These are phyloP conservation scores for Physcomitrellopsis africana DNA, from an alignment of 225 moss, liverwort and hornwort genomes.

Conservation along the genomic window DNA sequence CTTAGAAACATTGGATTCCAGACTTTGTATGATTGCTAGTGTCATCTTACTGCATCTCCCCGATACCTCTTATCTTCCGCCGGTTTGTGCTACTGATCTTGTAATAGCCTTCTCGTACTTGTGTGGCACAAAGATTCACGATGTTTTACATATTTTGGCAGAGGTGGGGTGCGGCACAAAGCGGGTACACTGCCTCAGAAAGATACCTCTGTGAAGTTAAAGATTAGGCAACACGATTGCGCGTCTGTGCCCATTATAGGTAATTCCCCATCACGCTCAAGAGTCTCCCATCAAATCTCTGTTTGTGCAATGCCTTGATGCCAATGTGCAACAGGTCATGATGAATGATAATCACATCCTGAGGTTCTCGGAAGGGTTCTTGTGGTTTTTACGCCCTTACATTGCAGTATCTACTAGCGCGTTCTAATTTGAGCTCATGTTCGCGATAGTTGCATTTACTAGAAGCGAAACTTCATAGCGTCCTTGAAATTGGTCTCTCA, in stretches of 20 bases:
- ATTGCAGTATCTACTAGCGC: no score
- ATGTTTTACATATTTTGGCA: conserved; percentile 21
- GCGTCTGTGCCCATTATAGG: conserved; percentile 34
- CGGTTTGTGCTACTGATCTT: conserved; percentile 22
- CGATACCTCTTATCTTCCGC: background rate
- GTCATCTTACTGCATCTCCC: background rate
- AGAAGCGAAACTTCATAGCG: no score
- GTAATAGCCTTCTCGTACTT: background rate
- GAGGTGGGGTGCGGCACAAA: conserved; percentile 40
- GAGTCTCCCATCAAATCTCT: no score
- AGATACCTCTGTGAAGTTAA: conserved; percentile 44
- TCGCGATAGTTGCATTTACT: no score
- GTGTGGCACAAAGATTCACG: background rate
- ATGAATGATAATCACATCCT: no score
- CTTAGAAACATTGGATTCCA: background rate
- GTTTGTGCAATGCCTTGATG: no score
- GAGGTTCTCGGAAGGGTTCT: no score
- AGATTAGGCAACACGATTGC: conserved; percentile 45
- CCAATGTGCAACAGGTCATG: no score
- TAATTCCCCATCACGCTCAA: conserved; percentile 9
- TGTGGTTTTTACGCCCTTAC: no score
- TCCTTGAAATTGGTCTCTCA: background rate
- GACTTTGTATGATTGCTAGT: background rate
- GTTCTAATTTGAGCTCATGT: no score
- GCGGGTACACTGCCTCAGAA: conserved; percentile 38